Evolutionary conservation across 352 stramenopile genomes (phyloP).

Genomic region (Peronosclerospora sorghi): DNA sequence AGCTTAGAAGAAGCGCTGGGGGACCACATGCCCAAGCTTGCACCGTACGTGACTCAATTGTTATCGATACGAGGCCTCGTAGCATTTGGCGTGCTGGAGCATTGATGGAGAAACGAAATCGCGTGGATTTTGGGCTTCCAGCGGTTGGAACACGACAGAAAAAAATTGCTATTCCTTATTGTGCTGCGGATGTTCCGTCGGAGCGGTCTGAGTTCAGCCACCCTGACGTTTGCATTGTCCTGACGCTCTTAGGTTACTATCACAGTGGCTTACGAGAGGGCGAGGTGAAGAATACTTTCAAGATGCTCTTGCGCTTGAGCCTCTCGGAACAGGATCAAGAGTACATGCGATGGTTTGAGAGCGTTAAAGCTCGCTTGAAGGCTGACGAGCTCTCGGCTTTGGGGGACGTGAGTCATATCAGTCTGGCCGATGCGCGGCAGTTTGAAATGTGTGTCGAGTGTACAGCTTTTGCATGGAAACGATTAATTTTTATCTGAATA

Average conservation of each 20-base stretch:
- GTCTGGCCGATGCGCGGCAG: conserved; percentile 58
- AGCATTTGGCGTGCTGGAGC: conserved; percentile 62
- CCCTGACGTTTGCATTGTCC: conserved; percentile 61
- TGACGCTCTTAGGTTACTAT: conserved; percentile 84
- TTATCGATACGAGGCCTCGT: conserved; percentile 66
- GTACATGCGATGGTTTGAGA: conserved; percentile 78
- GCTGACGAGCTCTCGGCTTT: conserved; percentile 21
- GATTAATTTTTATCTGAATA: no score
- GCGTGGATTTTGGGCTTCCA: conserved; percentile 71
- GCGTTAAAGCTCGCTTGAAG: no score
- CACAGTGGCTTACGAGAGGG: conserved; percentile 42
- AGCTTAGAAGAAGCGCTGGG: conserved; percentile 16
- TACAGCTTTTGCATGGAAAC: no score
- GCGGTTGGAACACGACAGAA: conserved; percentile 31
- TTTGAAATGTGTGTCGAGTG: no score
- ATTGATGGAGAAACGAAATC: conserved; percentile 79
- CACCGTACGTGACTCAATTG: conserved; percentile 24
- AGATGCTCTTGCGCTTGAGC: conserved; percentile 47
- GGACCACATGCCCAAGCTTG: conserved; percentile 6
- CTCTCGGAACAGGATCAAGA: conserved; percentile 43
- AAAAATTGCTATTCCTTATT: conserved; percentile 79
- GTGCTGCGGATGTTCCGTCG: no score
- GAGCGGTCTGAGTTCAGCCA: no score
- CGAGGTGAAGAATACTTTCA: conserved; percentile 44
- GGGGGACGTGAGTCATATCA: conserved; percentile 53